Evolutionary conservation across 768 basidiomycete species (phyloP).

Genomic region (Hebeloma cylindrosporum): DNA sequence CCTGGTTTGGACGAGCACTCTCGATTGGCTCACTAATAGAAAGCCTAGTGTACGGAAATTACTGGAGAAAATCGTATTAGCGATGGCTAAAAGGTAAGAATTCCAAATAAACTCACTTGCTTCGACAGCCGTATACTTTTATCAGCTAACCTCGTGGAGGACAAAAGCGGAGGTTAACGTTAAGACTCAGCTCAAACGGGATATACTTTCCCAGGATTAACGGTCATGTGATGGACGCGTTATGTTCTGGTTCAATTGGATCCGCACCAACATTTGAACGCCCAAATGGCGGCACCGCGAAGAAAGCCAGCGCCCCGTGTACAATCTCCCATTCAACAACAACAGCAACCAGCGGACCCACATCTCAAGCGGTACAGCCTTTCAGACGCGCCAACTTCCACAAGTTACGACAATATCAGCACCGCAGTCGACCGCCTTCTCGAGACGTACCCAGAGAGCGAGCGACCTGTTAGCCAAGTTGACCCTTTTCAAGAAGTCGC

Average conservation of each 20-base stretch:
- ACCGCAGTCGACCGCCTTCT: conserved; percentile 23
- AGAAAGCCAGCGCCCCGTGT: conserved; percentile 35
- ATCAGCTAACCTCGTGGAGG: conserved; percentile 3
- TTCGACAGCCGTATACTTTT: too few species aligned
- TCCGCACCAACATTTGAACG: conserved; percentile 1
- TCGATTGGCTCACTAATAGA: too few species aligned
- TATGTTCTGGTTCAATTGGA: conserved; percentile 4
- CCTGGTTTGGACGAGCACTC: too few species aligned
- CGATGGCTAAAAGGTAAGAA: too few species aligned
- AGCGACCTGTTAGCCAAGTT: conserved; percentile 7
- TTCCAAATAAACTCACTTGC: too few species aligned
- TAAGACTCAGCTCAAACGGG: not conserved
- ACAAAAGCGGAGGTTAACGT: not conserved
- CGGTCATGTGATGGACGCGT: conserved; percentile 30
- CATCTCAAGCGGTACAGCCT: conserved; percentile 33
- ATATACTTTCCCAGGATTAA: not conserved
- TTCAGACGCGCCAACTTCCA: conserved; percentile 26
- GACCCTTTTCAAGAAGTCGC: conserved; percentile 25
- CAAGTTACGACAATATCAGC: conserved; percentile 17
- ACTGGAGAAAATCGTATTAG: too few species aligned
- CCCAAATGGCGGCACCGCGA: conserved; percentile 29
- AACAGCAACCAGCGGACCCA: conserved; percentile 23
- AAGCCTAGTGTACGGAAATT: too few species aligned
- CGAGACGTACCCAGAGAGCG: conserved; percentile 12
- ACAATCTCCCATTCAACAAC: conserved; percentile 13